Evolutionary conservation across 2,329 filamentous ascomycete species (phyloP), one percentile per base, ranked within the genome.

Genomic region (Scedosporium boydii): DNA sequence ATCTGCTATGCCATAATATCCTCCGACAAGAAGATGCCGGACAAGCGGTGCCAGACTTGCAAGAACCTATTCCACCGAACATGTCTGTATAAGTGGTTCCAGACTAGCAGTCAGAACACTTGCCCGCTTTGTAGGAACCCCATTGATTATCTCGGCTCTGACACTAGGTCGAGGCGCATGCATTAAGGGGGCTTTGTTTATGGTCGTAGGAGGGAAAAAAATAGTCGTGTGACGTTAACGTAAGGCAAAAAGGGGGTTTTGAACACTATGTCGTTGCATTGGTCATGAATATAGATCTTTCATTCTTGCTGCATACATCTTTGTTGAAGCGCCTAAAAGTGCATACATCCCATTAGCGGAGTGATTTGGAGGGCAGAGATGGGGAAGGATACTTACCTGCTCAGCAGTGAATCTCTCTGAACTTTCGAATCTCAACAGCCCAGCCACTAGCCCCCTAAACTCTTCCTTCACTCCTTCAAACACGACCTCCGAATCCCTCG

Each of bases 1-100:
- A 98, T 98, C 71, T 98, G 93, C 79, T 98, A 98, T 78, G 92
- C 88, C 64, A 92, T 99, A 70, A 91, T 99, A 66, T 91, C 91
- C 18, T 86, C 85, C 6, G 93, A 97, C 73, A 90, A 90, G 79
- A 89, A 89, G 74, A 85, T 96, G 73, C 95, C 95, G 0, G 93
- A 95, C 73, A 98, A 98, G 81, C 82, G 85, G 62, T 99, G 95
- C 74, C 81, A 83, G 57, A 98, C 93, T 1, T 99, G 95, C 81
- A 93, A 92, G 80, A 93, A 99, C 75, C 78, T 90, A 61, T 99
- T 98, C 79, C 95, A 99, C 75, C 84, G 88, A 1, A 84, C 85
- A 2, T 99, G 95, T 76, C 76, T 99, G 75, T 96, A 91, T 78
- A 93, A 93, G 76, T 99, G 95, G 95, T 98, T 99, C 80, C 90